These are phyloP conservation scores for Panicum miliaceum DNA, from an alignment of 176 grass and related monocot genomes.

Conservation along the genomic window DNA sequence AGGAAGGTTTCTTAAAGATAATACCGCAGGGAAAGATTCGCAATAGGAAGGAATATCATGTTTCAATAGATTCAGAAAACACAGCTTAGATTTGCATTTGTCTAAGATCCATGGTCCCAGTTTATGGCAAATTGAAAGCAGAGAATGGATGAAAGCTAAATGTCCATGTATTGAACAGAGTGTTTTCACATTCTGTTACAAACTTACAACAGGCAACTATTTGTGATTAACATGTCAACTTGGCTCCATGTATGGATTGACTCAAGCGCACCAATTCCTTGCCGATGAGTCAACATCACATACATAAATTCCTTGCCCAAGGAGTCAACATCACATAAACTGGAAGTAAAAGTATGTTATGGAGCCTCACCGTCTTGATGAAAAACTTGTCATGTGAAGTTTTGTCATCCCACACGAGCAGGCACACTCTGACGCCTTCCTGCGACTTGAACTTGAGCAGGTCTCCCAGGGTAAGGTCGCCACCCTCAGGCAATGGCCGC, in stretches of 20 bases:
- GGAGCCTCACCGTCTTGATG: conserved; percentile 73
- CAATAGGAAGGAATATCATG: conserved; percentile 14
- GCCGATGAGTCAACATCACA: conserved; percentile 24
- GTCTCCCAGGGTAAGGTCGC: conserved; percentile 70
- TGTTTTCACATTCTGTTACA: neutral
- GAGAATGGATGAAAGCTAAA: conserved; percentile 20
- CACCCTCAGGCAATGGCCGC: conserved; percentile 54
- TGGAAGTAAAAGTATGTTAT: neutral
- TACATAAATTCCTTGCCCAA: neutral
- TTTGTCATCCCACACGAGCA: conserved; percentile 99
- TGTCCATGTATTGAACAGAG: neutral
- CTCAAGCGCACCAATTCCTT: conserved; percentile 12
- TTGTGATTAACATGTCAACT: neutral
- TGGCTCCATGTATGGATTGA: neutral
- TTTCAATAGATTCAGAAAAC: conserved; percentile 16
- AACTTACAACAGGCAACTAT: neutral
- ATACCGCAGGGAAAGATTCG: neutral
- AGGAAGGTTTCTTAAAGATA: conserved; percentile 20
- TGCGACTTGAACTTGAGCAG: conserved; percentile 98
- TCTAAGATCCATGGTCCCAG: neutral
- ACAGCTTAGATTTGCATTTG: neutral
- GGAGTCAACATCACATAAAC: conserved; percentile 36
- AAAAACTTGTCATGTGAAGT: conserved; percentile 94
- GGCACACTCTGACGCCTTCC: conserved; percentile 93
- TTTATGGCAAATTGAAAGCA: conserved; percentile 19